Base-by-base conservation (phyloP, 768 basidiomycete genomes). In the Leccinum rimulosum region DNA sequence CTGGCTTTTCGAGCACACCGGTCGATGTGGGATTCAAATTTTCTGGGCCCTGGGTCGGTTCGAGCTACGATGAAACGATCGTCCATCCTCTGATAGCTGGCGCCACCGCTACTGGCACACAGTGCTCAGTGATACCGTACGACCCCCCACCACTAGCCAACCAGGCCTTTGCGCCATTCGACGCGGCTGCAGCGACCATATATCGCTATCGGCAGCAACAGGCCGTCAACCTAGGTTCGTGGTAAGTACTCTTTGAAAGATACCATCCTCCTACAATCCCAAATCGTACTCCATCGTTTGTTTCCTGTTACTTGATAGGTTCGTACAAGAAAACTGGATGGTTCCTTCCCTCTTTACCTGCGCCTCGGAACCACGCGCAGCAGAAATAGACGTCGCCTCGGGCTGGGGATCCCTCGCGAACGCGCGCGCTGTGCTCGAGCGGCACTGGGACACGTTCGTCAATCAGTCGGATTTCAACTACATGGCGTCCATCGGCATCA, bases 241-340 rank as follows among this genome's bases (percentile, higher is more conserved):
- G 66, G 66, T 60, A n/a, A 19, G 63, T 35, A 14, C 2, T 0
- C 3, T 22, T 5, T 28, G 27, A 28, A 28, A 25, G 38, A 40
- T n/a, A 17, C 15, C 38, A 40, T 9, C 38, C 17, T 40, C 38
- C 38, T 40, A 40, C 17, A n/a, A 40, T 17, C 17, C 7, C 3
- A n/a, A 2, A 40, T 9, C 8, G 17, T 40, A 8, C 38, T 40
- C 17, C 38, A 17, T 22, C 38, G 22, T 12, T 4, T 10, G 7
- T 22, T 15, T 8, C 12, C 8, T 8, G 12, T 33, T 3, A 9
- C 1, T 27, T 9, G 35, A 1, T 53, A 87, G 85, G 85, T 88
- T 89, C 66, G 86, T 88, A 6, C 82, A 85, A 57, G 88, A 91
- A 69, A 73, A 79, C 22, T 91, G 89, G 88, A 88, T 91, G 84